phyloP scores from a whole-genome alignment of 2,329 filamentous ascomycete species.

The Cryphonectria naterciae region DNA sequence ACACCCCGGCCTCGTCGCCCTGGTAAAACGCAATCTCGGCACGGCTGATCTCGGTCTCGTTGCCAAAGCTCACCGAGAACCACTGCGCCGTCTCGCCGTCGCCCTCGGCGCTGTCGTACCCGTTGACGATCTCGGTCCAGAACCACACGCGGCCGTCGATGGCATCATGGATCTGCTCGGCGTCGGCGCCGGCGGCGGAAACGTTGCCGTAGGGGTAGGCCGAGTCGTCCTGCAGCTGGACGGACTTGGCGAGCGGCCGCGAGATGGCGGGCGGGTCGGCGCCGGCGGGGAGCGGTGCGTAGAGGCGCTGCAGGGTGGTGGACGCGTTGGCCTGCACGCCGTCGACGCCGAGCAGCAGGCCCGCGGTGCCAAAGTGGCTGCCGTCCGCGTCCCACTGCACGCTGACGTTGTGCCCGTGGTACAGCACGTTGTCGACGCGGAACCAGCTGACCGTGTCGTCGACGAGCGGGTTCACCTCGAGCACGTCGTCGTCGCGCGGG shows the following conservation, averaged over 20 bases:
- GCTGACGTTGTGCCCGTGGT: conserved; percentile 46
- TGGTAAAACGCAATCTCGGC: conserved; percentile 44
- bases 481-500: conserved; percentile 41
- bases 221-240: conserved; percentile 38
- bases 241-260: conserved; percentile 41
- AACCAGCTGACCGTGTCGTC: conserved; percentile 43
- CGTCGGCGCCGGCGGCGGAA: conserved; percentile 35
- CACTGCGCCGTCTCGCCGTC: conserved; percentile 37
- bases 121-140: conserved; percentile 43
- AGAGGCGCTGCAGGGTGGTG: conserved; percentile 35
- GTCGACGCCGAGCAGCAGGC: conserved; percentile 42
- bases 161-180: conserved; percentile 38
- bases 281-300: conserved; percentile 2
- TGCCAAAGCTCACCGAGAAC: conserved; percentile 44
- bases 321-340: conserved; percentile 39
- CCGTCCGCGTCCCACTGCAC: conserved; percentile 47
- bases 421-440: conserved; percentile 45
- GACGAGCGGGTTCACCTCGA: conserved; percentile 46
- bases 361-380: conserved; percentile 37
- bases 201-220: conserved; percentile 39
- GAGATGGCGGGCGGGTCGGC: conserved; percentile 35
- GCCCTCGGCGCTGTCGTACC: conserved; percentile 41
- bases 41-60: conserved; percentile 34
- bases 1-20: conserved; percentile 33
- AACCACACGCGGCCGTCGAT: conserved; percentile 47